Evolutionary conservation across 139 green algal genomes (phyloP).

Genomic region (Coccomyxa sp.): DNA sequence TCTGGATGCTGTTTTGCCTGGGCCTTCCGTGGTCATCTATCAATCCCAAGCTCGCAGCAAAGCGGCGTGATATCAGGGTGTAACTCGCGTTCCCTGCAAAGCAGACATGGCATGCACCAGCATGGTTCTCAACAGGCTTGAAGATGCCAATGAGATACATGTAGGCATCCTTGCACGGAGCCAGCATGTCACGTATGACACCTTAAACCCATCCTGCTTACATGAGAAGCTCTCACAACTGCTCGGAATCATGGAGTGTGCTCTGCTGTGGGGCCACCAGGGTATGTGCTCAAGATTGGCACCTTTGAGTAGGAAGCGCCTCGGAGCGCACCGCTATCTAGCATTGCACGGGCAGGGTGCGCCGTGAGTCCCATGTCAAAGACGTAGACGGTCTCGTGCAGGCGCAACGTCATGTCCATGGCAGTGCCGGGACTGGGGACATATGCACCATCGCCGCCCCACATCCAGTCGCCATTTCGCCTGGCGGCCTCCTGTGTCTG

Average conservation of each 20-base stretch:
- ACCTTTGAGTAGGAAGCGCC: no score
- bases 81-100: slow-evolving; percentile 19
- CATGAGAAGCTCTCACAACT: no score
- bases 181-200: no score
- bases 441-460: slow-evolving; percentile 2
- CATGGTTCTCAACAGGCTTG: no score
- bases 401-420: slow-evolving; percentile 4
- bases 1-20: not conserved
- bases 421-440: slow-evolving; percentile 6
- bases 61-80: slow-evolving; percentile 11
- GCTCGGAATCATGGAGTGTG: no score
- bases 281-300: no score
- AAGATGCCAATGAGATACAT: no score
- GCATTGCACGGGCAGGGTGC: not conserved
- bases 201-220: no score
- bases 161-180: no score
- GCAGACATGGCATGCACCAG: no score
- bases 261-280: no score
- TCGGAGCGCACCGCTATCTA: slow-evolving; percentile 17
- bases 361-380: slow-evolving; percentile 10
- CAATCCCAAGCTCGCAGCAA: slow-evolving; percentile 16
- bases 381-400: slow-evolving; percentile 1
- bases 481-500: no score
- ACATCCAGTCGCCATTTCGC: not conserved
- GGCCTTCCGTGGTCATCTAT: slow-evolving; percentile 12